These are phyloP conservation scores for Epipyxis sp. DNA, from an alignment of 108 stramenopile genomes.

Conservation along the genomic window DNA sequence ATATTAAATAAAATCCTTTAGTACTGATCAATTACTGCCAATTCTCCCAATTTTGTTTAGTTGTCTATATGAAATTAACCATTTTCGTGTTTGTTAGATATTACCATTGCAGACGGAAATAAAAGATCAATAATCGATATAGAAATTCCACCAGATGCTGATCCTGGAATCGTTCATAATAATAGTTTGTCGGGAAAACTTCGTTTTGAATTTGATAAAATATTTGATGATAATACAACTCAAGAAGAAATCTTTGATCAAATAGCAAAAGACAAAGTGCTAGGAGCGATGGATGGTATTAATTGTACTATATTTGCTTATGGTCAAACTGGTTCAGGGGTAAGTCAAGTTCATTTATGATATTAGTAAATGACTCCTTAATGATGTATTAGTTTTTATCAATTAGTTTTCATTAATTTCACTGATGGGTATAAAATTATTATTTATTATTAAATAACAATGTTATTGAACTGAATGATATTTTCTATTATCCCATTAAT, in stretches of 20 bases:
- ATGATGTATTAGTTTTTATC: too few relatives aligned
- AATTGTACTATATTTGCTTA: constrained; percentile 35
- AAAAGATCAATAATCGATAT: not conserved
- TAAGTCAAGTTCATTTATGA: too few relatives aligned
- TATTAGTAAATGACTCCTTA: too few relatives aligned
- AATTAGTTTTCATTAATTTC: too few relatives aligned
- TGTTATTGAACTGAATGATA: too few relatives aligned
- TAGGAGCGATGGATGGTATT: constrained; percentile 11
- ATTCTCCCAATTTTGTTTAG: too few relatives aligned
- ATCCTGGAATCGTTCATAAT: constrained; percentile 32
- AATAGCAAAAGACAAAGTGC: not conserved
- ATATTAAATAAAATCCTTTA: too few relatives aligned
- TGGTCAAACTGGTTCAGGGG: constrained; percentile 62
- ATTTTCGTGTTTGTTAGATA: not conserved
- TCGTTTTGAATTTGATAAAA: constrained; percentile 4
- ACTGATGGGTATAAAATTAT: too few relatives aligned
- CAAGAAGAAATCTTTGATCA: constrained; percentile 12
- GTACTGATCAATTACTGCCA: too few relatives aligned
- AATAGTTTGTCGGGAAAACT: constrained; percentile 12
- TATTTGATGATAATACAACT: constrained; percentile 1
- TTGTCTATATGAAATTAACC: not conserved
- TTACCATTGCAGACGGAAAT: not conserved
- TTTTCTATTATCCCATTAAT: too few relatives aligned
- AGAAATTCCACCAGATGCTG: constrained; percentile 14
- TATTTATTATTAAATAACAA: too few relatives aligned